phyloP scores from a whole-genome alignment of 78 protist genomes.

The Guillardia theta region DNA sequence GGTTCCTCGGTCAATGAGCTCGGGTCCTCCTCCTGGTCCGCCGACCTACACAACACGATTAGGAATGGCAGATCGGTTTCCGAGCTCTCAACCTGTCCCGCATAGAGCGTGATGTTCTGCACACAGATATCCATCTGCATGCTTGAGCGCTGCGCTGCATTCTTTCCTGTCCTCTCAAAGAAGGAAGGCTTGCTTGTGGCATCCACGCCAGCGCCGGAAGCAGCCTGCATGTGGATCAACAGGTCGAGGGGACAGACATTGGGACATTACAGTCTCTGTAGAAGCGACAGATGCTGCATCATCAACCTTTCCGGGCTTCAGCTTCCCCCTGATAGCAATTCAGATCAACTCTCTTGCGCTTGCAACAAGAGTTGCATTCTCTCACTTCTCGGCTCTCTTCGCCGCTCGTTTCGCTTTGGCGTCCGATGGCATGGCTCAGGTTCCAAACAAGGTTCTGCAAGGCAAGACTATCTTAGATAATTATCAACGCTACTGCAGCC shows the following conservation, averaged over 20 bases:
- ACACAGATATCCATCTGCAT: slow-evolving; percentile 21
- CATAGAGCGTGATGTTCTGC: not conserved
- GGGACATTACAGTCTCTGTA: not conserved
- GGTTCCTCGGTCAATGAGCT: not conserved
- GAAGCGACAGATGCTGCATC: not conserved
- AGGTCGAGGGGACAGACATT: not conserved
- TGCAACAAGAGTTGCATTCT: not conserved
- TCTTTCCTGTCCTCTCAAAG: not conserved
- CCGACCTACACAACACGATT: not conserved
- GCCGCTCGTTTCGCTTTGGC: not conserved
- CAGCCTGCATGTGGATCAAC: not conserved
- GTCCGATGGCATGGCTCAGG: not conserved
- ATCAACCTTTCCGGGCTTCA: not conserved
- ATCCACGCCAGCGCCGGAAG: not conserved
- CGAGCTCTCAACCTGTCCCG: not conserved
- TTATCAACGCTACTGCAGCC: no score
- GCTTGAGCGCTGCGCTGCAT: not conserved
- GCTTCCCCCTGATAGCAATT: not conserved
- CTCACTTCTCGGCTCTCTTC: not conserved
- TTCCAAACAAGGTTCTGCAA: not conserved
- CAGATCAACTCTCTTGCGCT: not conserved
- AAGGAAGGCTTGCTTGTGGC: not conserved
- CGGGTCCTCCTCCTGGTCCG: not conserved
- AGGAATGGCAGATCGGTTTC: not conserved
- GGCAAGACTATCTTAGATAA: no score